Evolutionary conservation across 1,284 basidiomycete species (phyloP).

Genomic region (Trametes versicolor): DNA sequence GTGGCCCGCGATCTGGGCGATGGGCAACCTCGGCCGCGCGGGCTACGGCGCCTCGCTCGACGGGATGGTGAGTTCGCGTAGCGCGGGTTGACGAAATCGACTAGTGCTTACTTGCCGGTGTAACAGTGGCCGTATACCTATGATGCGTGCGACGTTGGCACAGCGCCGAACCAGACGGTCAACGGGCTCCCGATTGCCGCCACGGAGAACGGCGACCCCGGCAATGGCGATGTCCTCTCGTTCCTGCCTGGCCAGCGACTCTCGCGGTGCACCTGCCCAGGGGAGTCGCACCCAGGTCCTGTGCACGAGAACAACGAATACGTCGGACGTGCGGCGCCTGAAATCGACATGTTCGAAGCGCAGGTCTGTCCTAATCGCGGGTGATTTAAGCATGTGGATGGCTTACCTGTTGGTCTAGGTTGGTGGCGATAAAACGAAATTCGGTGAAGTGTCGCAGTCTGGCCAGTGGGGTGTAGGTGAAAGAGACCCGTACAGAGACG

Average conservation of each 20-base stretch:
- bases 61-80: conserved; percentile 49
- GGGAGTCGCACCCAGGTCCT: conserved; percentile 88
- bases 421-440: conserved; percentile 20
- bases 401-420: conserved; percentile 20
- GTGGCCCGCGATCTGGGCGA: conserved; percentile 65
- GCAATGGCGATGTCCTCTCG: conserved; percentile 53
- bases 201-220: conserved; percentile 48
- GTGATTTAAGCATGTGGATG: too few species aligned
- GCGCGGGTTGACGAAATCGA: background rate
- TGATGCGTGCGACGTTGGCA: conserved; percentile 66
- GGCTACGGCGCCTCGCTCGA: conserved; percentile 71
- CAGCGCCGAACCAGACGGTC: conserved; percentile 58
- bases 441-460: conserved; percentile 57
- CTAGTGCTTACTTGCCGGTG: background rate
- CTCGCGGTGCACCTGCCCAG: conserved; percentile 86
- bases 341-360: conserved; percentile 85
- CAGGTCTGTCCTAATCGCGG: conserved; percentile 20
- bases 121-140: conserved; percentile 65
- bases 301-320: conserved; percentile 60
- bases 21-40: conserved; percentile 67
- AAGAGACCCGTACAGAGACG: background rate
- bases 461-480: conserved; percentile 51
- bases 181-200: conserved; percentile 52
- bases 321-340: conserved; percentile 84
- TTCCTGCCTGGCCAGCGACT: conserved; percentile 80